Base-by-base conservation (phyloP, 2,329 filamentous ascomycete species). In the Akanthomyces dipterigenus region DNA sequence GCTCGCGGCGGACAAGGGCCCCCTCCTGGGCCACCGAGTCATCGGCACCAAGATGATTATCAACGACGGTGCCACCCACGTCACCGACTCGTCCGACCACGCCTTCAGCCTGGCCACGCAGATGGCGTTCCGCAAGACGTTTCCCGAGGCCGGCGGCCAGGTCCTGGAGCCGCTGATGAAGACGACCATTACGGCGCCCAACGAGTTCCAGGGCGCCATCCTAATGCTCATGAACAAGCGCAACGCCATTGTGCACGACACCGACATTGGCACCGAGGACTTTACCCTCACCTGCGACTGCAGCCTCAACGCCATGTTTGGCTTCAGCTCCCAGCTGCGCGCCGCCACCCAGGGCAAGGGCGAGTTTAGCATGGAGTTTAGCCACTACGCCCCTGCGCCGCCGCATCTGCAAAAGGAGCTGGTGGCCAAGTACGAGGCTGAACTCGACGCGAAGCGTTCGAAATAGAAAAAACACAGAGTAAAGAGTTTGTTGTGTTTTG, bases 321-420 rank as follows among this genome's bases (percentile, higher is more conserved):
- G 95, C 65, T 98, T 99, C 79, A 93, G 88, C 70, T 90, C 88
- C 46, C 90, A 96, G 76, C 78, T 99, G 67, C 85, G 95, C 68
- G 95, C 95, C 16, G 90, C 93, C 24, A 98, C 93, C 2, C 95
- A 99, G 79, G 95, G 95, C 64, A 99, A 99, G 83, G 95, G 95
- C 70, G 95, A 99, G 79, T 99, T 97, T 73, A 89, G 85, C 70
- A 98, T 99, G 95, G 95, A 99, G 78, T 99, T 99, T 71, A 95
- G 90, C 75, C 95, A 98, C 78, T 99, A 99, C 71, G 87, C 90
- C 57, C 82, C 91, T 56, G 91, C 95, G 63, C 89, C 93, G 54
- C 85, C 86, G 69, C 93, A 98, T 72, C 74, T 98, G 74, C 95
- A 99, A 69, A 86, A 82, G 72, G 83, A 86, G 67, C 73, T 86